Percentiles rank a stretch among this genome's conserved stretches.
Evolutionary conservation across 371 early-diverging fungal genomes (phyloP).

Genomic region (Ecytonucleospora hepatopenaei): DNA sequence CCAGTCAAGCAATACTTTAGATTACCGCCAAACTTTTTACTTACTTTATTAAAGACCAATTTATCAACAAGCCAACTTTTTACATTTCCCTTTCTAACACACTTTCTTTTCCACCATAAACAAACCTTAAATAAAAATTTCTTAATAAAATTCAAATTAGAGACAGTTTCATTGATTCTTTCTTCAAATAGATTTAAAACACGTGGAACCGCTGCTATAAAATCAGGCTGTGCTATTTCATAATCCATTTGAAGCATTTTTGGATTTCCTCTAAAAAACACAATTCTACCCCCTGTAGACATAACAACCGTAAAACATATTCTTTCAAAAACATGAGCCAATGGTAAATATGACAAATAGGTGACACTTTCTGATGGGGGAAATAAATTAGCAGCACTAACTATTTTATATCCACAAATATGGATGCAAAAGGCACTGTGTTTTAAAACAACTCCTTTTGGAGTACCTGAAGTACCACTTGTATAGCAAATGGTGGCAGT

Average conservation of each 20-base stretch:
- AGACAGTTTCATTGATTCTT: constrained; percentile 62
- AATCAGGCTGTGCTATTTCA: constrained; percentile 65
- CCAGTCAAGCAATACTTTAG: constrained; percentile 69
- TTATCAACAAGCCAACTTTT: constrained; percentile 72
- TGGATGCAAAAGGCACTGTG: constrained; percentile 68
- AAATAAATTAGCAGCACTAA: constrained; percentile 15
- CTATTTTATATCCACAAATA: constrained; percentile 61
- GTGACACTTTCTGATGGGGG: constrained; percentile 47
- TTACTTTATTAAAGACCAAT: constrained; percentile 73
- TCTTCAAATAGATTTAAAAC: constrained; percentile 73
- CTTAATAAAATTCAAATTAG: constrained; percentile 64
- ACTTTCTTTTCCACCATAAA: constrained; percentile 63
- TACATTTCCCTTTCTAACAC: constrained; percentile 58
- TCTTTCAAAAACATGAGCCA: constrained; percentile 78
- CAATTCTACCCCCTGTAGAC: constrained; percentile 61
- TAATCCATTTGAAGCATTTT: constrained; percentile 68
- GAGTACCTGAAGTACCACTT: constrained; percentile 73
- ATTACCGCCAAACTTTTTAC: constrained; percentile 71
- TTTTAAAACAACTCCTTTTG: constrained; percentile 60
- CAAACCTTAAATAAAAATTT: constrained; percentile 63
- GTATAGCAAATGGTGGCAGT: constrained; percentile 89
- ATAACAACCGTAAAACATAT: constrained; percentile 58
- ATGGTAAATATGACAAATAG: constrained; percentile 67
- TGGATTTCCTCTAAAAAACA: constrained; percentile 71
- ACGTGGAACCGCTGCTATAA: constrained; percentile 73